phyloP scores from a whole-genome alignment of 2,329 filamentous ascomycete species.

The Monilinia aucupariae region DNA sequence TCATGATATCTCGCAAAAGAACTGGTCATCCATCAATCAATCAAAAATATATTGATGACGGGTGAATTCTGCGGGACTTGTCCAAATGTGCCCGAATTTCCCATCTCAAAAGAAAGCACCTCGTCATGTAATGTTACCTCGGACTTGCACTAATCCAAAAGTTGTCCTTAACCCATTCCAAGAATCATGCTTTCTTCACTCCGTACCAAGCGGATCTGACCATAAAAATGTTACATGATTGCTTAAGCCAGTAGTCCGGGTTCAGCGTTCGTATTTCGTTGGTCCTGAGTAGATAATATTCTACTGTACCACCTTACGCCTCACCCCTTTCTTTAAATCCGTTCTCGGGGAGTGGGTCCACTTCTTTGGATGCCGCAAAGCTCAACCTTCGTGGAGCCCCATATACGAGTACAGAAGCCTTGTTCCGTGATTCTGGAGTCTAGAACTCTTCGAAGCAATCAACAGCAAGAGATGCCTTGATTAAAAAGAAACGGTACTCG shows the following conservation, averaged over 20 bases:
- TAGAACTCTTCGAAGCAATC: not conserved
- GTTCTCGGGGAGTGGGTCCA: no score
- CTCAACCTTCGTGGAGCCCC: not conserved
- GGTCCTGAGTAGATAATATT: not conserved
- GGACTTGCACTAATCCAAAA: no score
- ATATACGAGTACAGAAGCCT: not conserved
- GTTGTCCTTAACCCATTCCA: not conserved
- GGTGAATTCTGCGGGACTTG: not conserved
- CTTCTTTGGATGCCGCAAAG: not conserved
- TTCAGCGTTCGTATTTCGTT: not conserved
- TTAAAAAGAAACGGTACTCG: no score
- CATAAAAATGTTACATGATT: not conserved
- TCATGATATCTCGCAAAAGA: not conserved
- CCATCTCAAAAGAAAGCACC: not conserved
- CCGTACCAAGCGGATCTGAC: not conserved
- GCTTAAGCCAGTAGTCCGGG: not conserved
- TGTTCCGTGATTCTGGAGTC: no score
- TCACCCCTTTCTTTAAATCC: not conserved
- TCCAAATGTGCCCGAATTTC: not conserved
- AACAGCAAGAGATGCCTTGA: not conserved
- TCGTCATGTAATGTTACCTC: not conserved
- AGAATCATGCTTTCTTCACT: not conserved
- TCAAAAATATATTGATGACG: not conserved
- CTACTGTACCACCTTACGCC: not conserved
- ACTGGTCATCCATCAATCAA: not conserved